Evolutionary conservation across 352 stramenopile genomes (phyloP).

Genomic region (Phytophthora sansomeana): DNA sequence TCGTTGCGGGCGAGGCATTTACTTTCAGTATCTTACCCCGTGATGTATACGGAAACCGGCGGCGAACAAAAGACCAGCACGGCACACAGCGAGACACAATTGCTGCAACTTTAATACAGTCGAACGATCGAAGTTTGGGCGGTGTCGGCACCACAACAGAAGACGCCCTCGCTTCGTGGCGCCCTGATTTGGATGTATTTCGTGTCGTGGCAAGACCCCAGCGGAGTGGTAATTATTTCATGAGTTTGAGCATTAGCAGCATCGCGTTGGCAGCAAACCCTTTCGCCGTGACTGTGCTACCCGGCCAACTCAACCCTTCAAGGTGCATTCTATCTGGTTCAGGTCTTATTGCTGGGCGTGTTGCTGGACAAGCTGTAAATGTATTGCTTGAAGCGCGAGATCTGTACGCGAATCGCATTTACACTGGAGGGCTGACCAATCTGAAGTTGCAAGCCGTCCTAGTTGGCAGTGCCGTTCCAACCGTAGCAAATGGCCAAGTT

Average conservation of each 20-base stretch:
- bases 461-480: conserved; percentile 18
- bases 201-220: conserved; percentile 40
- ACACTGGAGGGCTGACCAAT: conserved; percentile 31
- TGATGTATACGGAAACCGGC: conserved; percentile 58
- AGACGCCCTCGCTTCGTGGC: conserved; percentile 44
- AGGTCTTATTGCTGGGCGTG: conserved; percentile 50
- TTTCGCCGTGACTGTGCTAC: conserved; percentile 51
- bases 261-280: conserved; percentile 47
- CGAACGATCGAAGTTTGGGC: conserved; percentile 56
- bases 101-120: conserved; percentile 45
- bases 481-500: conserved; percentile 42
- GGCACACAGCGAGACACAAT: conserved; percentile 36
- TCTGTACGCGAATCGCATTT: conserved; percentile 67
- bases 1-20: conserved; percentile 43
- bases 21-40: conserved; percentile 51
- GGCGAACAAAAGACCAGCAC: conserved; percentile 26
- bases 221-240: conserved; percentile 61
- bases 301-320: conserved; percentile 49
- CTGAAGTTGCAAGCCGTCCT: conserved; percentile 57
- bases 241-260: conserved; percentile 57
- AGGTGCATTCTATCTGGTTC: conserved; percentile 54
- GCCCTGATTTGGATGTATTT: conserved; percentile 25
- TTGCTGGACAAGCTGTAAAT: conserved; percentile 54
- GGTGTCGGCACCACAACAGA: conserved; percentile 53
- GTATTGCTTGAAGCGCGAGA: conserved; percentile 60